Conservation (phyloP, 2,329 filamentous ascomycete species). For the Hypoxylon rubiginosum region DNA sequence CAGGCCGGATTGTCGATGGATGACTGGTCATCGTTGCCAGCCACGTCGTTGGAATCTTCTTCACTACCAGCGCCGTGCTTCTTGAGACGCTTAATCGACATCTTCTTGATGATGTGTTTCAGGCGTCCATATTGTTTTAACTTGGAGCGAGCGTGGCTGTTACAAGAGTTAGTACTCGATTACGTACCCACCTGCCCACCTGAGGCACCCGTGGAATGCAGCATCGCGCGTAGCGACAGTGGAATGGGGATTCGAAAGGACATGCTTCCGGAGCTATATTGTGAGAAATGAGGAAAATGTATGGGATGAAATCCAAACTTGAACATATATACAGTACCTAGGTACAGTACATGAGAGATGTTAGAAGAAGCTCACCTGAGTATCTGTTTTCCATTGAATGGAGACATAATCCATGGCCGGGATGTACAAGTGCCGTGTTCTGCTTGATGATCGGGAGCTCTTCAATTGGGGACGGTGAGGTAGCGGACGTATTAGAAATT, state of each 20-base stretch:
- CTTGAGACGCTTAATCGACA: slow-evolving; percentile 28
- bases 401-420: slow-evolving; percentile 27
- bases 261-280: neutral
- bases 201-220: neutral
- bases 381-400: slow-evolving; percentile 34
- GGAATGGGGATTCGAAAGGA: neutral
- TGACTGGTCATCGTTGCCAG: slow-evolving; percentile 35
- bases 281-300: neutral
- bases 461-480: neutral
- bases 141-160: slow-evolving; percentile 37
- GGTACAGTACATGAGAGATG: neutral
- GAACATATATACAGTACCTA: neutral
- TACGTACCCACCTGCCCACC: neutral
- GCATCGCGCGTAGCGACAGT: no score
- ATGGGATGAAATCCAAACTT: neutral
- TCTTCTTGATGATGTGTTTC: slow-evolving; percentile 31
- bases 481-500: neutral
- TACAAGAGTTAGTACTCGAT: slow-evolving; percentile 11
- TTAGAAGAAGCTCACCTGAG: slow-evolving; percentile 25
- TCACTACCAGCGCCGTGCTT: slow-evolving; percentile 10
- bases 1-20: slow-evolving; percentile 26
- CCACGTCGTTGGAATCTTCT: slow-evolving; percentile 12
- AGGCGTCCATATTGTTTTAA: slow-evolving; percentile 22
- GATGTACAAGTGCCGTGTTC: slow-evolving; percentile 17
- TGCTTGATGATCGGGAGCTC: slow-evolving; percentile 19